These are phyloP conservation scores for Exophiala alcalophila DNA, from an alignment of 2,329 filamentous ascomycete species.

Conservation along the genomic window DNA sequence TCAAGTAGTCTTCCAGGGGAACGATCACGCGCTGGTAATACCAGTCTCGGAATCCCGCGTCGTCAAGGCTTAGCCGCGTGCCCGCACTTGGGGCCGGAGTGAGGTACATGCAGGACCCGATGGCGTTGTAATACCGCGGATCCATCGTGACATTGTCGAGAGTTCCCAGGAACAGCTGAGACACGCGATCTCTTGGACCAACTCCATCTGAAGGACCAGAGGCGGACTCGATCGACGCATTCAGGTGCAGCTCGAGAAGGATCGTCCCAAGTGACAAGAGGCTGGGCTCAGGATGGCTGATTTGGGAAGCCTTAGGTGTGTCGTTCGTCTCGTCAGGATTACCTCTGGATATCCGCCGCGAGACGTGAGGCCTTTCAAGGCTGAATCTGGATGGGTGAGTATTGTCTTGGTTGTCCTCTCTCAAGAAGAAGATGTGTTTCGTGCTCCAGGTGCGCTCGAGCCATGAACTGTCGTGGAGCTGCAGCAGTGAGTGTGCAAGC, in stretches of 20 bases:
- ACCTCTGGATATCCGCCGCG: not conserved
- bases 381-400: no score
- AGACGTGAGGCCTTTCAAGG: no score
- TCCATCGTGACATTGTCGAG: conserved; percentile 3
- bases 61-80: conserved; percentile 5
- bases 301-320: not conserved
- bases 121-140: not conserved
- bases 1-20: conserved; percentile 27
- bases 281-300: no score
- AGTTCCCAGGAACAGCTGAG: not conserved
- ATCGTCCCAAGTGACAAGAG: not conserved
- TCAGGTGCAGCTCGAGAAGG: conserved; percentile 5
- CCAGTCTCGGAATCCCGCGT: conserved; percentile 7
- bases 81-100: not conserved
- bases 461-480: conserved; percentile 1
- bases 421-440: not conserved
- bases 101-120: conserved; percentile 3
- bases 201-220: not conserved
- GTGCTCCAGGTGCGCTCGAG: not conserved
- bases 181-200: not conserved
- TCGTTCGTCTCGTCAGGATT: not conserved
- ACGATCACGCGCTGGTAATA: conserved; percentile 31
- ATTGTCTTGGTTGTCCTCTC: no score
- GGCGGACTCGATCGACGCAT: not conserved
- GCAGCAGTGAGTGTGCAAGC: not conserved